A percentile compares a stretch with the other conserved stretches of the same genome.
These are phyloP conservation scores for Fusarium palustre DNA, from an alignment of 2,329 filamentous ascomycete genomes.

Conservation along the genomic window DNA sequence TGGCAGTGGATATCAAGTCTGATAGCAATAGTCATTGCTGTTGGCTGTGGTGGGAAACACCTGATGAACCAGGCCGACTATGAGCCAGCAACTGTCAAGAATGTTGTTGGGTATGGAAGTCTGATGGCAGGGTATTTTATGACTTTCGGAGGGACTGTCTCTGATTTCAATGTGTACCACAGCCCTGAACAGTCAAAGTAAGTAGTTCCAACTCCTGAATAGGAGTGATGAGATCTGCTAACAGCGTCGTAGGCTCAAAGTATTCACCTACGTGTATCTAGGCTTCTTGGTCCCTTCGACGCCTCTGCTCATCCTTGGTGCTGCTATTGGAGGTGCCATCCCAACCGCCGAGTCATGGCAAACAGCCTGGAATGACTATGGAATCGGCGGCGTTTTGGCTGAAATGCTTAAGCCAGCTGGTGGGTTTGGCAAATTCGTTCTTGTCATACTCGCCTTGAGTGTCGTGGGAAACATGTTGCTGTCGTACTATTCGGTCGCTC, in stretches of 20 bases:
- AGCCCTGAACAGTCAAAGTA: slow-evolving; percentile 38
- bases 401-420: slow-evolving; percentile 50
- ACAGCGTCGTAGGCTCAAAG: slow-evolving; percentile 45
- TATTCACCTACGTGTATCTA: slow-evolving; percentile 56
- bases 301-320: slow-evolving; percentile 55
- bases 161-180: slow-evolving; percentile 70
- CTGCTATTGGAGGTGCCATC: slow-evolving; percentile 53
- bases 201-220: background rate
- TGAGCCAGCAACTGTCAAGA: slow-evolving; percentile 52
- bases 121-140: slow-evolving; percentile 65
- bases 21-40: slow-evolving; percentile 62
- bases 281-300: slow-evolving; percentile 58
- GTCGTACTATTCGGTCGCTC: slow-evolving; percentile 55
- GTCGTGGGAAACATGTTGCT: slow-evolving; percentile 54
- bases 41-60: slow-evolving; percentile 64
- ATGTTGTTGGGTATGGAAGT: slow-evolving; percentile 59
- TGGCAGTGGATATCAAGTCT: slow-evolving; percentile 69
- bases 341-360: slow-evolving; percentile 49
- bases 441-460: slow-evolving; percentile 50
- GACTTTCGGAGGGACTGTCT: slow-evolving; percentile 65
- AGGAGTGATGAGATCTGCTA: slow-evolving; percentile 49
- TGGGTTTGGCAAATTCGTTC: slow-evolving; percentile 53
- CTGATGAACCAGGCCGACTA: slow-evolving; percentile 59
- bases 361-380: slow-evolving; percentile 45
- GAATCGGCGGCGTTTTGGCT: slow-evolving; percentile 49